Evolutionary conservation across 148 eudicot genomes (phyloP), one percentile per base, ranked within the genome.

Genomic region (Rhododendron ferrugineum): DNA sequence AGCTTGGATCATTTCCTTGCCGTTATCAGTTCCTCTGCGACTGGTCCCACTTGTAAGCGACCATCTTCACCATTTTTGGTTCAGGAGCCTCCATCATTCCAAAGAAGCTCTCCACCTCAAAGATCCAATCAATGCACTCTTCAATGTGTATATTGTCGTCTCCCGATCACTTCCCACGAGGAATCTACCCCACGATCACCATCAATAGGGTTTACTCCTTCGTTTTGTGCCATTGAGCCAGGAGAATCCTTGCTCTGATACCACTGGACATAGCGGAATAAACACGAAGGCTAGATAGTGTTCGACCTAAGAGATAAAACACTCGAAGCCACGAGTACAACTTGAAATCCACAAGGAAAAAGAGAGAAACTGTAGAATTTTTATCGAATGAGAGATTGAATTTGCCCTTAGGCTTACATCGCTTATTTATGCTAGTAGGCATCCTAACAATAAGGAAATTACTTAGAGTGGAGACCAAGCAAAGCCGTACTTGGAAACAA

Each of bases 51-150:
- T 28, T 68, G 54, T 34, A 70, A 0, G 78, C 60, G 9, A 68
- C 58, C 6, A 82, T 3, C 16, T 28, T 83, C 26, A 68, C 37
- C 56, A 47, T 83, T 11, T 68, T 15, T 16, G 37, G 8, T 15
- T 85, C 20, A 5, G 66, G 78, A 18, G 79, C 74, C 30, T 85
- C 77, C 83, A 79, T 85, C 62, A 85, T 40, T 28, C 70, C 78
- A 42, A 79, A 32, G 54, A 26, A 78, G 3, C 28, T 52, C 30
- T 85, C 77, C 6, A 78, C 76, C 22, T 64, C 82, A 1, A 46
- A 85, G 28, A 78, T 58, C 86, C 81, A 84, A 36, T 84, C 86
- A 10, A 84, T 28, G 16, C 77, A 84, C 10, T 40, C 82, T 37
- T 77, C 86, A 52, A 84, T 28, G 49, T 46, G 49, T 46, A 46